Percentiles rank a stretch among this genome's conserved stretches.
Conservation (phyloP, 2,329 filamentous ascomycete species). For the Dryadomyces quercivorus region DNA sequence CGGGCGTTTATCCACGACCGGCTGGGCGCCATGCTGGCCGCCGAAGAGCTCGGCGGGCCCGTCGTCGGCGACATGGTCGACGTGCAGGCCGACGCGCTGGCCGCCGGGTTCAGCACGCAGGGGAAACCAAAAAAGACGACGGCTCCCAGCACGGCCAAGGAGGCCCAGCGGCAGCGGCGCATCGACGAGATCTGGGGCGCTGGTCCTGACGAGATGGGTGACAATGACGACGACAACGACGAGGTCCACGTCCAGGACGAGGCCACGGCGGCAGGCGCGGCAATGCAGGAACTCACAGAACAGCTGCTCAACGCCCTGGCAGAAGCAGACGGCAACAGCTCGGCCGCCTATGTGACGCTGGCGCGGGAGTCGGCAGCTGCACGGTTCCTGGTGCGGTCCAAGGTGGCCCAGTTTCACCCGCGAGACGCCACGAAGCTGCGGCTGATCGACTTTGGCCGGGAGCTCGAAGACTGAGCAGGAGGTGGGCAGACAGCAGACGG, state of each 20-base stretch:
- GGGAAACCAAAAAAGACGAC: constrained; percentile 39
- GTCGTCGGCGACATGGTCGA: constrained; percentile 65
- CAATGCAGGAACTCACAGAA: constrained; percentile 50
- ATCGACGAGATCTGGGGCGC: constrained; percentile 56
- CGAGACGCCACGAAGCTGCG: constrained; percentile 47
- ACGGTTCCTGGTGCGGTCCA: constrained; percentile 51
- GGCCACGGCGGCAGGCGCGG: constrained; percentile 36
- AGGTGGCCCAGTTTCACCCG: constrained; percentile 55
- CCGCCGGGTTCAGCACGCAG: constrained; percentile 46
- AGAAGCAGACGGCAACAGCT: constrained; percentile 40
- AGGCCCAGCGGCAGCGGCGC: constrained; percentile 38
- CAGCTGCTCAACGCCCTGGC: constrained; percentile 46
- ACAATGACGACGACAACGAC: neutral
- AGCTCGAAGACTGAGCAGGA: constrained; percentile 37
- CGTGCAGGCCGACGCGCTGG: constrained; percentile 45
- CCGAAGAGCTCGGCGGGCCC: constrained; percentile 72
- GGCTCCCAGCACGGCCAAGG: neutral
- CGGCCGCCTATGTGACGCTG: constrained; percentile 46
- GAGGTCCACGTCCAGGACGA: neutral
- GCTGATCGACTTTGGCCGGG: constrained; percentile 51
- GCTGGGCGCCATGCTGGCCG: constrained; percentile 64
- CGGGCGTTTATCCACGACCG: constrained; percentile 59
- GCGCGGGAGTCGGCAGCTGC: constrained; percentile 48
- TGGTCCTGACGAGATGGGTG: neutral
- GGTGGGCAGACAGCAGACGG: too few relatives aligned